Evolutionary conservation across 140 eudicot genomes (phyloP), one percentile per base, ranked within the genome.

Genomic region (Senecio squalidus): DNA sequence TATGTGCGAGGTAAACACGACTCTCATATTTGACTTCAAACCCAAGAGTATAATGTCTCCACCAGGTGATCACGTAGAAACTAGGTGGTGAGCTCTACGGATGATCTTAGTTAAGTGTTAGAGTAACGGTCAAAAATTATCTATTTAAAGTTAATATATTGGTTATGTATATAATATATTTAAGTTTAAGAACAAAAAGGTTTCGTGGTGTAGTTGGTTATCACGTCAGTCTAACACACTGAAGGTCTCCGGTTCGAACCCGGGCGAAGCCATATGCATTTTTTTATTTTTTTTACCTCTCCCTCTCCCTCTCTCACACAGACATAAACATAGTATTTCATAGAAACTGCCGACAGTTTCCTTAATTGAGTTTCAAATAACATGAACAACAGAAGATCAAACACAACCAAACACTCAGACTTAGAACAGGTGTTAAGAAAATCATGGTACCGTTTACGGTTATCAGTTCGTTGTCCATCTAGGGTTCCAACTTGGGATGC

Each of bases 401-500:
- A 11, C 23, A 34, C 59, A 4, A 44, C 1, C 11, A 44, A 70
- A 21, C 70, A 68, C 3, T 34, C 24, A 23, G 82, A 72, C 58
- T 41, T 84, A 16, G 79, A 78, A n/a, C 49, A 13, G 7, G 31
- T 76, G 1, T 36, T 86, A 39, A 55, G 94, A 6, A 85, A 86
- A 49, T 84, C 96, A 17, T 92, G 99, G 99, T 92, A 81, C 69
- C 85, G 69, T 18, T 67, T 92, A n/a, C 20, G 99, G 9, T 57
- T 92, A 57, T 92, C 99, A 9, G 95, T 87, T 11, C 89, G 99
- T 9, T 77, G 77, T 34, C 89, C 96, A 8, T 22, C 80, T 48
- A 74, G 99, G 62, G 95, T 92, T 20, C 93, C 83, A 20, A 92
- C 96, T 4, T 92, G 96, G 96, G 99, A 92, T 61, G 99, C 99